Conservation (phyloP, 257 asterid genomes). For the Nicotiana obtusifolia region DNA sequence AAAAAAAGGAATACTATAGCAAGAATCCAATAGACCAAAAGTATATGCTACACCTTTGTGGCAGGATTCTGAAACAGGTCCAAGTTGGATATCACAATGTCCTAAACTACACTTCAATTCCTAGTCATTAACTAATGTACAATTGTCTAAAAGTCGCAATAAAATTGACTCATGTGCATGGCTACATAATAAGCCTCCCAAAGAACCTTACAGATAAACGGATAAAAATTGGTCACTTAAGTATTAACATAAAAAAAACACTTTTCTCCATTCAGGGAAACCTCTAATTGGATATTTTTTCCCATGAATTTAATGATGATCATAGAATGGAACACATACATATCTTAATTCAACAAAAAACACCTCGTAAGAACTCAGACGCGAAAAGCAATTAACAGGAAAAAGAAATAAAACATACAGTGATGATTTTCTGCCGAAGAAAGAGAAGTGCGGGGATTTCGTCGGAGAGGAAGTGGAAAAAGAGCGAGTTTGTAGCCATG, state of each 20-base stretch:
- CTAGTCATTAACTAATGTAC: neutral
- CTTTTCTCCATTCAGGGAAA: neutral
- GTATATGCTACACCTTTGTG: neutral
- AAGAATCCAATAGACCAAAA: neutral
- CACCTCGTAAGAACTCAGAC: neutral
- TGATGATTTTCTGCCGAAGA: too few relatives aligned
- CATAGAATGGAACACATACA: neutral
- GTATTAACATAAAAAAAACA: neutral
- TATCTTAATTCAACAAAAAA: neutral
- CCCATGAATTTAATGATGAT: neutral
- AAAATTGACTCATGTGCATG: neutral
- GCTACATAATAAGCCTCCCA: neutral
- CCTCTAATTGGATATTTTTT: neutral
- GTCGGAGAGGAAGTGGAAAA: neutral
- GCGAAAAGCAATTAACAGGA: neutral
- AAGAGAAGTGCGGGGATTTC: neutral
- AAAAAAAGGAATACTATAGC: neutral
- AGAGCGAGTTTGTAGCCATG: neutral
- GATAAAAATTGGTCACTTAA: neutral
- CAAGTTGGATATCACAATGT: neutral
- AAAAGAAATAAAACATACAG: neutral
- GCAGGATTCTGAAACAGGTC: neutral
- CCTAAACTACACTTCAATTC: neutral
- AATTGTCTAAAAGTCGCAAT: neutral
- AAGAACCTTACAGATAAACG: neutral